These are phyloP conservation scores for Akanthomyces dipterigenus DNA, from an alignment of 2,329 filamentous ascomycete genomes.

Conservation along the genomic window DNA sequence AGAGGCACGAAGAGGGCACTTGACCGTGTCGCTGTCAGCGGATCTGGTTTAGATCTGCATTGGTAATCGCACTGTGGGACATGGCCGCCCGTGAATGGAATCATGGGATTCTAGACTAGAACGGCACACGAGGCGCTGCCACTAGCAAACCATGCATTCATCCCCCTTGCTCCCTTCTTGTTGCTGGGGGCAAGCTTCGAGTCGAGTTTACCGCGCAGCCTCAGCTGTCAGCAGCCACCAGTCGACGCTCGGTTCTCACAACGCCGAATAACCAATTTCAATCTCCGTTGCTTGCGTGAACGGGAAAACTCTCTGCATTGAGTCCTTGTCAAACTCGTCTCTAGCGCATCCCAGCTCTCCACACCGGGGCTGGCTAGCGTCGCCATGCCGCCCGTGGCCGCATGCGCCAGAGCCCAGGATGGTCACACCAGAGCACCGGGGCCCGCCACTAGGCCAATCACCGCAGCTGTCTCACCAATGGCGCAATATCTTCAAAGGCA, in stretches of 20 bases:
- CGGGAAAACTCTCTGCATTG: background rate
- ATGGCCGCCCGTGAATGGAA: too few relatives aligned
- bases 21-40: background rate
- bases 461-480: slow-evolving; percentile 1
- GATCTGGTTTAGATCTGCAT: background rate
- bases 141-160: too few relatives aligned
- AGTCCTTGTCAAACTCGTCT: background rate
- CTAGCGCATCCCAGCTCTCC: background rate
- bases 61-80: background rate
- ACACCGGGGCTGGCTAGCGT: slow-evolving; percentile 1
- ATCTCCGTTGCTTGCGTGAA: too few relatives aligned
- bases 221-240: too few relatives aligned
- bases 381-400: background rate
- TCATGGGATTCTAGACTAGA: too few relatives aligned
- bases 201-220: too few relatives aligned
- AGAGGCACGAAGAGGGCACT: too few relatives aligned
- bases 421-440: background rate
- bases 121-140: too few relatives aligned
- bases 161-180: too few relatives aligned
- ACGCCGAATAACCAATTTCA: too few relatives aligned
- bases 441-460: slow-evolving; percentile 4
- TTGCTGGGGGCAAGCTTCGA: too few relatives aligned
- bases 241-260: too few relatives aligned
- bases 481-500: slow-evolving; percentile 3
- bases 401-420: slow-evolving; percentile 2